Evolutionary conservation across 2,329 filamentous ascomycete species (phyloP), one percentile per base, ranked within the genome.

Genomic region (Alternaria triticina): DNA sequence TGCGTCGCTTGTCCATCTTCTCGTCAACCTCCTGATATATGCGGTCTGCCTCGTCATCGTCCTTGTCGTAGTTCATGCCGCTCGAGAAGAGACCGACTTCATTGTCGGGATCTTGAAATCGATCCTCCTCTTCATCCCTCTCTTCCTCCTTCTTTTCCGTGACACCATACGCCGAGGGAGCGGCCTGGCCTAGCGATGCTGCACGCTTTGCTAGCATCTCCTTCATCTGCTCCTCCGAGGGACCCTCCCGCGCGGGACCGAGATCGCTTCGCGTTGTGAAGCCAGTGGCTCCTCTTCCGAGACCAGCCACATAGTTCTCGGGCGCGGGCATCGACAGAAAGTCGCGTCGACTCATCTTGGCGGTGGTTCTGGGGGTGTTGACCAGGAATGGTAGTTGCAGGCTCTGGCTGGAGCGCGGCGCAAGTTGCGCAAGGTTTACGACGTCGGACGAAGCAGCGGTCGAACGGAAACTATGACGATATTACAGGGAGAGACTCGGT

Each of bases 261-360:
- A 99, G 86, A 86, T 99, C 96, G 61, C 95, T 98, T 75, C 96
- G 90, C 44, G 96, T 99, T 15, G 96, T 98, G 83, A 99, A 99
- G 64, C 96, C 96, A 8, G 96, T 99, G 22, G 96, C 96, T 83
- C 96, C 96, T 86, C 96, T 92, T 82, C 96, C 96, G 67, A 99
- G 90, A 87, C 96, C 96, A 68, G 96, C 96, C 68, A 99, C 95
- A 72, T 87, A 87, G 79, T 87, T 87, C 73, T 86, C 85, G 47
- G 85, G 85, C 74, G 85, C 85, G 57, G 91, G 90, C 81, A 97
- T 94, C 82, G 87, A 94, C 64, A 98, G 82, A 76, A 98, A 98
- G 82, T 97, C 94, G 84, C 93, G 91, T 74, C 87, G 86, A 61
- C 87, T 86, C 88, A 90, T 90, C 6, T 64, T 78, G 72, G 59